A percentile compares a stretch with the other conserved stretches of the same genome.
These are phyloP conservation scores for Candida arabinofermentans DNA, from an alignment of 805 yeast species.

Conservation along the genomic window DNA sequence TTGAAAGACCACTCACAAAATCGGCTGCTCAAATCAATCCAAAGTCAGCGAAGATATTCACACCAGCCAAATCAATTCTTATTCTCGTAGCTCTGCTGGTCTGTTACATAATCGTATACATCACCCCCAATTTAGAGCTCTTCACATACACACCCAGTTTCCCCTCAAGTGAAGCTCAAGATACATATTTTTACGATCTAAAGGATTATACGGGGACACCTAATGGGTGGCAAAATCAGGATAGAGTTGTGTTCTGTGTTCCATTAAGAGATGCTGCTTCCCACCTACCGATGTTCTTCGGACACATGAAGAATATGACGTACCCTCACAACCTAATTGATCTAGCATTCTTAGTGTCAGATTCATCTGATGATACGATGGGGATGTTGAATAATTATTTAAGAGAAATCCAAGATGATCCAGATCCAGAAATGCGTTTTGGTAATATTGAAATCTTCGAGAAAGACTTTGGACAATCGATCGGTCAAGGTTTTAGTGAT, in stretches of 20 bases:
- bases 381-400: conserved; percentile 56
- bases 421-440: conserved; percentile 58
- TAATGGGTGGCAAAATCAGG: conserved; percentile 52
- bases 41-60: not conserved
- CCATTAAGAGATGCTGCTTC: conserved; percentile 59
- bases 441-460: conserved; percentile 85
- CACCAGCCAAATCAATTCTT: not conserved
- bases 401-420: conserved; percentile 59
- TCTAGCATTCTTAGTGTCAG: conserved; percentile 80
- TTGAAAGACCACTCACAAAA: not conserved
- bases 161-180: conserved; percentile 5
- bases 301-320: conserved; percentile 52
- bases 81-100: not conserved
- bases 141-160: conserved; percentile 17
- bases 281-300: conserved; percentile 58
- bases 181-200: conserved; percentile 36
- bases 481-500: conserved; percentile 90
- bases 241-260: conserved; percentile 51
- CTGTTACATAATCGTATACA: not conserved
- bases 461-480: conserved; percentile 88
- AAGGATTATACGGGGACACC: conserved; percentile 38
- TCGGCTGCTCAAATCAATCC: not conserved
- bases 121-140: not conserved
- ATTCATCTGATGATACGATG: conserved; percentile 85
- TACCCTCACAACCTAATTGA: conserved; percentile 56